A percentile compares a stretch with the other conserved stretches of the same genome.
Evolutionary conservation across 75 land plant species (phyloP).

Genomic region (Pinus taeda): DNA sequence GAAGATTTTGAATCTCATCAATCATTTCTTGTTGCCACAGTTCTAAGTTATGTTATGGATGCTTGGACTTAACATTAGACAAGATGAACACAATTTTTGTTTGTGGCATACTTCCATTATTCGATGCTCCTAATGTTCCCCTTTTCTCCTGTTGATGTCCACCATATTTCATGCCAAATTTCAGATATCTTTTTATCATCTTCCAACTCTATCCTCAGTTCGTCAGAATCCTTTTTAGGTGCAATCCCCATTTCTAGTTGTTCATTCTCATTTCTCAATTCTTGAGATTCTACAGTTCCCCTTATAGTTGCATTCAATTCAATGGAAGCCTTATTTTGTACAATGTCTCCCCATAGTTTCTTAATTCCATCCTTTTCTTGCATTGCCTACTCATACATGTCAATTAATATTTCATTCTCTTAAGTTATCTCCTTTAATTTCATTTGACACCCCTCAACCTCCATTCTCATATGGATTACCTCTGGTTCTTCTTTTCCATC

Average conservation of each 20-base stretch:
- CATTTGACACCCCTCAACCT: constrained; percentile 25
- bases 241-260: neutral
- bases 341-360: constrained; percentile 7
- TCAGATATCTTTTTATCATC: neutral
- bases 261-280: neutral
- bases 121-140: neutral
- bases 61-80: no score
- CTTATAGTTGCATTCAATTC: neutral
- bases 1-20: no score
- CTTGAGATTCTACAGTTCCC: neutral
- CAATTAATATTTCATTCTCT: constrained; percentile 56
- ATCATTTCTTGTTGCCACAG: no score
- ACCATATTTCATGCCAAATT: no score
- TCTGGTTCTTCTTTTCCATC: constrained; percentile 5
- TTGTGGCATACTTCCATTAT: neutral
- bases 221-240: no score
- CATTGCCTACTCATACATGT: constrained; percentile 64
- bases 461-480: neutral
- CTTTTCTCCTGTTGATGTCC: neutral
- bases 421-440: constrained; percentile 56
- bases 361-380: constrained; percentile 54
- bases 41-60: no score
- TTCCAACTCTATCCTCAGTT: neutral
- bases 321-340: neutral
- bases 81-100: no score